Percentiles rank a stretch among this genome's conserved stretches.
phyloP scores from a whole-genome alignment of 2,329 filamentous ascomycete species.

The Penicillium concentricum region DNA sequence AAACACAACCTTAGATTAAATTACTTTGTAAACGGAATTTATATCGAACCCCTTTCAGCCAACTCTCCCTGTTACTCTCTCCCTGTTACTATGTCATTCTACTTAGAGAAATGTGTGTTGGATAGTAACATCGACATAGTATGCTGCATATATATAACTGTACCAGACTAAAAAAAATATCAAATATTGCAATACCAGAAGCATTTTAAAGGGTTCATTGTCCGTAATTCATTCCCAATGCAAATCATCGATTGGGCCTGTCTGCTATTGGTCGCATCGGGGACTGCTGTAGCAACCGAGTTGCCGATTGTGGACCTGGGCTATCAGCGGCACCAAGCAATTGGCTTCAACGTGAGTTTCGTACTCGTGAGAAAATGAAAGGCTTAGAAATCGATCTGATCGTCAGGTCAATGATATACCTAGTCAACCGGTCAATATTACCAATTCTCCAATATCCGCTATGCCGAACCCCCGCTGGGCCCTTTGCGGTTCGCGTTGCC shows the following conservation, averaged over 20 bases:
- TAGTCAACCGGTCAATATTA: neutral
- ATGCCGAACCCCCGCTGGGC: neutral
- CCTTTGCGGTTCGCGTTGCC: neutral
- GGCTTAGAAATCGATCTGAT: neutral
- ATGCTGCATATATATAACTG: neutral
- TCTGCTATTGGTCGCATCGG: neutral
- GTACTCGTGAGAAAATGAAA: too few relatives aligned
- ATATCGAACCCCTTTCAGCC: neutral
- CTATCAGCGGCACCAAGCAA: neutral
- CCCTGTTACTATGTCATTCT: too few relatives aligned
- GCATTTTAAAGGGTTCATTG: neutral
- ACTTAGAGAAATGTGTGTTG: too few relatives aligned
- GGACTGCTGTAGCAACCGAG: neutral
- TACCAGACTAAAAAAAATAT: neutral
- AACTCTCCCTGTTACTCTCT: neutral
- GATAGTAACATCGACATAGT: too few relatives aligned
- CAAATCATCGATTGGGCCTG: neutral
- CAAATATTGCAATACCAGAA: neutral
- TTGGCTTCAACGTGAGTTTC: neutral
- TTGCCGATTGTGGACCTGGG: neutral
- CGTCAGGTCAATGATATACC: neutral
- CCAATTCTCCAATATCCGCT: neutral
- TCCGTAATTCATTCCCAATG: neutral
- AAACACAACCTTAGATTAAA: neutral
- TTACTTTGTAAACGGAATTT: neutral